Conservation (phyloP, 208 protist genomes). For the Trypanosoma rangeli region DNA sequence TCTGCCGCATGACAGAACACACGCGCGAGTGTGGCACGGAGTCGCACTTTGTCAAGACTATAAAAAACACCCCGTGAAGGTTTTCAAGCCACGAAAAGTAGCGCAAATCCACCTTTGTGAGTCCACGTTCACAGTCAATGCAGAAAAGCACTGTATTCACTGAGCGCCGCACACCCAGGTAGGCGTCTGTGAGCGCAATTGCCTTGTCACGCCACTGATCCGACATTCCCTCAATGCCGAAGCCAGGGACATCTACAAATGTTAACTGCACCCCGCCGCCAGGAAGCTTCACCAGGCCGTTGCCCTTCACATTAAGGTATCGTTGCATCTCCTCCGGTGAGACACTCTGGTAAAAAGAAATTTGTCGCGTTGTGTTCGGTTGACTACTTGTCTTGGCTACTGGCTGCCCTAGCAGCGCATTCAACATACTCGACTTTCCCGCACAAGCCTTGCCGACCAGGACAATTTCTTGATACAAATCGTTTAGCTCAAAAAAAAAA, state of each 20-base stretch:
- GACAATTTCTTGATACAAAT: constrained; percentile 90
- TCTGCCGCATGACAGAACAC: constrained; percentile 86
- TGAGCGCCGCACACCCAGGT: constrained; percentile 89
- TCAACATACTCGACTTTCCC: constrained; percentile 89
- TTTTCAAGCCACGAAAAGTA: constrained; percentile 92
- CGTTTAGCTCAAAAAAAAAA: constrained; percentile 92
- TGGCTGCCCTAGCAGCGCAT: constrained; percentile 75
- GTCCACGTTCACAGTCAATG: constrained; percentile 82
- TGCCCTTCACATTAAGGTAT: constrained; percentile 64
- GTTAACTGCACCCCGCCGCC: constrained; percentile 85
- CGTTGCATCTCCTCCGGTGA: constrained; percentile 72
- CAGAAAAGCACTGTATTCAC: constrained; percentile 92
- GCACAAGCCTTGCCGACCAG: constrained; percentile 81
- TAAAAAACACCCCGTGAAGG: constrained; percentile 85
- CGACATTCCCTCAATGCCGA: constrained; percentile 90
- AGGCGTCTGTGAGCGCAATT: constrained; percentile 85
- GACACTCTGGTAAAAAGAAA: constrained; percentile 90
- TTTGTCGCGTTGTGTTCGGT: constrained; percentile 81
- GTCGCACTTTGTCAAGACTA: constrained; percentile 92
- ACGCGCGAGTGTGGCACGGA: constrained; percentile 84
- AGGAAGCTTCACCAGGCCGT: constrained; percentile 85
- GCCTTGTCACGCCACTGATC: constrained; percentile 85
- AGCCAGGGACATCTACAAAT: constrained; percentile 92
- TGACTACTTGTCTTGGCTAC: constrained; percentile 86
- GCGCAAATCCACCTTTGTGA: constrained; percentile 86